phyloP scores from a whole-genome alignment of 208 protist species.

The Wallacemonas sp. region DNA sequence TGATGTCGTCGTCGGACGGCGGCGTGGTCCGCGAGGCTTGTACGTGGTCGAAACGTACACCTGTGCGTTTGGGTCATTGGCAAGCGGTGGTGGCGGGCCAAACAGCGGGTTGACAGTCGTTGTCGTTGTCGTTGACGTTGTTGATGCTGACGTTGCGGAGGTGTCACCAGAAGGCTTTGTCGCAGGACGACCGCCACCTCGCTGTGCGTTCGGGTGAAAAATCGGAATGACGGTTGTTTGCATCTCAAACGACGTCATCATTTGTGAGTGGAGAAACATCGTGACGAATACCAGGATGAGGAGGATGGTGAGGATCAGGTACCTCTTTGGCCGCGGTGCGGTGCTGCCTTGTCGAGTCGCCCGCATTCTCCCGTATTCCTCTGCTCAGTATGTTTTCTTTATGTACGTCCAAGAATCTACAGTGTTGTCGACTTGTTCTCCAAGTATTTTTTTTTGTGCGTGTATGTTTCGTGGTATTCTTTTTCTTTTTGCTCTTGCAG shows the following conservation, averaged over 20 bases:
- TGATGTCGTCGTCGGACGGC: background rate
- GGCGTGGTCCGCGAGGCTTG: constrained; percentile 7
- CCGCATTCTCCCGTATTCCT: too few species aligned
- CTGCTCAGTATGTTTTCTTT: too few species aligned
- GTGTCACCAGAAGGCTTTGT: background rate
- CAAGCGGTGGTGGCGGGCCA: background rate
- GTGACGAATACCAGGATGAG: background rate
- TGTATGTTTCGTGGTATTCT: background rate
- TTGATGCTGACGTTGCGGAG: constrained; percentile 15
- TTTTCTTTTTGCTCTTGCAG: background rate
- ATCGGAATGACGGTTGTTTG: background rate
- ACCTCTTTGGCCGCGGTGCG: background rate
- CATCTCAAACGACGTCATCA: background rate
- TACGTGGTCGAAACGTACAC: constrained; percentile 3
- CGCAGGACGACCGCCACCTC: constrained; percentile 1
- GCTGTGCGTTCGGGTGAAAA: background rate
- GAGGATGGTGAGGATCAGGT: background rate
- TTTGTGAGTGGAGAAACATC: background rate
- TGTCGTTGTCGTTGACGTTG: background rate
- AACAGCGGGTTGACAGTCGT: background rate
- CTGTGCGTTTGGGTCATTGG: constrained; percentile 9
- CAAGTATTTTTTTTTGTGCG: background rate
- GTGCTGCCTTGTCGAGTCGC: background rate
- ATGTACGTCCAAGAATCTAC: too few species aligned
- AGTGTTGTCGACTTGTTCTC: background rate